phyloP scores from a whole-genome alignment of 495 filamentous ascomycete genomes.

The Neurospora hispaniola region DNA sequence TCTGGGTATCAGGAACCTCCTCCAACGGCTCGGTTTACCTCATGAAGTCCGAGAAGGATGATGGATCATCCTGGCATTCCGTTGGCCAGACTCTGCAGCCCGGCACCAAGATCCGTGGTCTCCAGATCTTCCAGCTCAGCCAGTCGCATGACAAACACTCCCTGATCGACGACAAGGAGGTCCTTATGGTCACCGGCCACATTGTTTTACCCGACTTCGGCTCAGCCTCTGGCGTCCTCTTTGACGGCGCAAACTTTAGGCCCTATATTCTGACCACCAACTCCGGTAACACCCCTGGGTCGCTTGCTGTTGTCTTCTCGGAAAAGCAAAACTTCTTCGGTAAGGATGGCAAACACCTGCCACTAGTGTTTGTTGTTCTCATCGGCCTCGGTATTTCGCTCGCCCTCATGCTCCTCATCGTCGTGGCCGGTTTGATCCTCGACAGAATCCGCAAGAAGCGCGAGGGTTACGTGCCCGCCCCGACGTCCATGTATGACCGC shows the following conservation, averaged over 20 bases:
- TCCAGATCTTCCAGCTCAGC: slow-evolving; percentile 68
- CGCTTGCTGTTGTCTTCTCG: slow-evolving; percentile 68
- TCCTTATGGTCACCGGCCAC: slow-evolving; percentile 73
- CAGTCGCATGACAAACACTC: slow-evolving; percentile 52
- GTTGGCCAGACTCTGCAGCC: slow-evolving; percentile 47
- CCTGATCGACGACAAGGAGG: slow-evolving; percentile 53
- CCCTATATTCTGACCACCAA: slow-evolving; percentile 74
- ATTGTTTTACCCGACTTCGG: slow-evolving; percentile 68
- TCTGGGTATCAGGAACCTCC: slow-evolving; percentile 69
- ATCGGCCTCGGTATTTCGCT: slow-evolving; percentile 88
- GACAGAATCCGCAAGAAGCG: slow-evolving; percentile 74
- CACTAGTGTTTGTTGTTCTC: slow-evolving; percentile 78
- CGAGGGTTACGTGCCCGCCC: slow-evolving; percentile 79
- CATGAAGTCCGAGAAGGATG: slow-evolving; percentile 49
- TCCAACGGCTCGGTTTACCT: slow-evolving; percentile 63
- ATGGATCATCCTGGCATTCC: slow-evolving; percentile 42
- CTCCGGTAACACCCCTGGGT: slow-evolving; percentile 50
- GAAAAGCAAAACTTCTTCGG: slow-evolving; percentile 59
- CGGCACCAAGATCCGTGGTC: slow-evolving; percentile 58
- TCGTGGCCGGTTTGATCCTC: slow-evolving; percentile 70
- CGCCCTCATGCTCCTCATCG: slow-evolving; percentile 76
- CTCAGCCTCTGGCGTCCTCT: slow-evolving; percentile 73
- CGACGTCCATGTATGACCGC: slow-evolving; percentile 62
- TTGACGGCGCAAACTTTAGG: slow-evolving; percentile 63
- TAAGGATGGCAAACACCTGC: slow-evolving; percentile 38